Evolutionary conservation across 371 early-diverging fungal species (phyloP).

Genomic region (Rhizopus stolonifer): DNA sequence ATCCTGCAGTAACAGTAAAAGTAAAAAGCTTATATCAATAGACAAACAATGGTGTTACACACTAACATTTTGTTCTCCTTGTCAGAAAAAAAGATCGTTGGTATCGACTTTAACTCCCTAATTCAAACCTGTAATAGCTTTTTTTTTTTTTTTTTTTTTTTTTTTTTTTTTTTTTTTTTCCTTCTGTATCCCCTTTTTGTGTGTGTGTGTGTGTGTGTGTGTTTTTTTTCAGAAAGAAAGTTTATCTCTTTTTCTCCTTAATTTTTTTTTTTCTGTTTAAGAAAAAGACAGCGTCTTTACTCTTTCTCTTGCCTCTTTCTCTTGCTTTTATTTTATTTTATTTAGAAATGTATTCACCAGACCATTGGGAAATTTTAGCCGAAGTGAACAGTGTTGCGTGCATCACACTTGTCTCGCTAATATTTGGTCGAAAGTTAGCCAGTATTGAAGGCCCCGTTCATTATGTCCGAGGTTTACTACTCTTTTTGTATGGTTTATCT

Average conservation of each 20-base stretch:
- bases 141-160: neutral
- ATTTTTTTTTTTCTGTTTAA: neutral
- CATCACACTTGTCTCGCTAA: constrained; percentile 50
- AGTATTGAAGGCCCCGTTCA: constrained; percentile 46
- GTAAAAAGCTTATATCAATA: no score
- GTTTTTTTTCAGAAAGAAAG: no score
- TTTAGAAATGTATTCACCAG: constrained; percentile 47
- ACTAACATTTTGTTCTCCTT: no score
- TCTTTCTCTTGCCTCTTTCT: constrained; percentile 20
- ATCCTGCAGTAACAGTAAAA: no score
- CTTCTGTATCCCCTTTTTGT: neutral
- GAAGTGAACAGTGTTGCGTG: constrained; percentile 51
- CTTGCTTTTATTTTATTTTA: neutral
- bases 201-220: no score
- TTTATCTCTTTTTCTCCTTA: constrained; percentile 3
- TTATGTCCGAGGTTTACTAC: constrained; percentile 48
- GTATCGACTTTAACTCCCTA: no score
- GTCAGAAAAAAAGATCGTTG: no score
- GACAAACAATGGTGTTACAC: no score
- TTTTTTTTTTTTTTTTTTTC: neutral
- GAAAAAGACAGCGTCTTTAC: constrained; percentile 9
- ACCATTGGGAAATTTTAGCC: constrained; percentile 46
- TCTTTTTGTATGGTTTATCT: constrained; percentile 41
- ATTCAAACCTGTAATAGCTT: no score
- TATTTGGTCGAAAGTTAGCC: constrained; percentile 57